Base-by-base conservation (phyloP, 2,329 filamentous ascomycete genomes). In the Xylariaceae sp. region DNA sequence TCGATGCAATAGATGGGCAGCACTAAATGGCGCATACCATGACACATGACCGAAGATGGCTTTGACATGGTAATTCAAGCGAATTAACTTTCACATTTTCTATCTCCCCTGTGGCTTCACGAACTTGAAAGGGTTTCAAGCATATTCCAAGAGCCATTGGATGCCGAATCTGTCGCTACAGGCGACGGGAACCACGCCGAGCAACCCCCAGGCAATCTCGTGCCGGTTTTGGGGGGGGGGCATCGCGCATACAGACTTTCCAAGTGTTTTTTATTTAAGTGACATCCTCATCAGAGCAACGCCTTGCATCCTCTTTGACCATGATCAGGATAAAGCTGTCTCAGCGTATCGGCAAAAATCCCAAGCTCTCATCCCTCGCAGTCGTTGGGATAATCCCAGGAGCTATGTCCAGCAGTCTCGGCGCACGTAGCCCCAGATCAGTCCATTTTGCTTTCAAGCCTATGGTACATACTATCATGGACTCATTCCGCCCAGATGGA, bases 331-430 rank as follows among this genome's bases (percentile, higher is more conserved):
- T 50, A 19, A 61, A 64, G 39, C 52, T 63, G n/a, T 51, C 56
- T 22, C 47, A 43, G 19, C 55, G 61, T 7, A 44, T 64, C 11
- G 45, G 52, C 24, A 41, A 34, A 2, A 59, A 63, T 40, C 53
- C 59, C 9, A 34, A 33, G 2, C 45, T 64, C 1, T 52, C 47
- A 9, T 50, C 54, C 4, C 53, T 66, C 17, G 53, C 49, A 11
- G 43, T 63, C 24, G 43, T 66, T 3, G 54, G 53, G n/a, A 44
- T 65, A 9, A 63, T 66, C 45, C 63, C 64, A 0, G 64, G 63
- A 26, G 51, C 47, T 1, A 63, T 65, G 51, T 34, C 47, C 3
- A 62, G 53, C 2, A 41, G 43, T 4, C 45, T 65, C 4, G 33
- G 39, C 51, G 52, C 11, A 3, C 54, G 41, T 34, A 48, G 32